Evolutionary conservation across 805 yeast species (phyloP).

Genomic region (Metschnikowia colocasiae): DNA sequence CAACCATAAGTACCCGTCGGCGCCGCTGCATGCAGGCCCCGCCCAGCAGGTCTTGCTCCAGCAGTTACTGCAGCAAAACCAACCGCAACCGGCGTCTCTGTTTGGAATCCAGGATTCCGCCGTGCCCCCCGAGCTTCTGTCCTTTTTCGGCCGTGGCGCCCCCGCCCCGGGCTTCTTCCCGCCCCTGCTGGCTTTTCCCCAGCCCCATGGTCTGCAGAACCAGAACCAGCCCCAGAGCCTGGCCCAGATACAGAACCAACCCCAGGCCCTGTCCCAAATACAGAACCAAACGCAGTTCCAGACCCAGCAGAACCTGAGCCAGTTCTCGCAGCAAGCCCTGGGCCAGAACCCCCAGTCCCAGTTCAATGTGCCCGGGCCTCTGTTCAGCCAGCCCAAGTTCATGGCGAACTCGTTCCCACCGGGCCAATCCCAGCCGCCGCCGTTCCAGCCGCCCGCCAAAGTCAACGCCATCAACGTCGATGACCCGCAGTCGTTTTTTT

Average conservation of each 20-base stretch:
- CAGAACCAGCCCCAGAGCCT: slow-evolving; percentile 22
- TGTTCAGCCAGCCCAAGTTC: slow-evolving; percentile 20
- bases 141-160: slow-evolving; percentile 23
- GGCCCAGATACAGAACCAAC: slow-evolving; percentile 24
- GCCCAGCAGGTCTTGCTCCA: slow-evolving; percentile 43
- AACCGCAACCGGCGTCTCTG: slow-evolving; percentile 23
- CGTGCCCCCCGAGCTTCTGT: slow-evolving; percentile 18
- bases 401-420: slow-evolving; percentile 15
- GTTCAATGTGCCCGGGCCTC: slow-evolving; percentile 19
- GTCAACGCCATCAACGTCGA: slow-evolving; percentile 29
- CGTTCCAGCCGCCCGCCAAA: slow-evolving; percentile 26
- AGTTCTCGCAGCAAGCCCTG: slow-evolving; percentile 13
- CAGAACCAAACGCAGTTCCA: slow-evolving; percentile 10
- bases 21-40: slow-evolving; percentile 33
- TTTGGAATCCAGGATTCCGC: slow-evolving; percentile 14
- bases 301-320: slow-evolving; percentile 11
- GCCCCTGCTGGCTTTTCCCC: slow-evolving; percentile 27
- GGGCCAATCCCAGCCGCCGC: slow-evolving; percentile 21
- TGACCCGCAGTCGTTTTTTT: slow-evolving; percentile 45
- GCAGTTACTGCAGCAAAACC: slow-evolving; percentile 40
- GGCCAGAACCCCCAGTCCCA: slow-evolving; percentile 2
- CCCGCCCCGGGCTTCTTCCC: slow-evolving; percentile 20
- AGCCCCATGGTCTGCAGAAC: slow-evolving; percentile 20
- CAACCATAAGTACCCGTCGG: slow-evolving; percentile 22
- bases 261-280: slow-evolving; percentile 8